Base-by-base conservation (phyloP, 305 asterid species). In the Fraxinus albicans region DNA sequence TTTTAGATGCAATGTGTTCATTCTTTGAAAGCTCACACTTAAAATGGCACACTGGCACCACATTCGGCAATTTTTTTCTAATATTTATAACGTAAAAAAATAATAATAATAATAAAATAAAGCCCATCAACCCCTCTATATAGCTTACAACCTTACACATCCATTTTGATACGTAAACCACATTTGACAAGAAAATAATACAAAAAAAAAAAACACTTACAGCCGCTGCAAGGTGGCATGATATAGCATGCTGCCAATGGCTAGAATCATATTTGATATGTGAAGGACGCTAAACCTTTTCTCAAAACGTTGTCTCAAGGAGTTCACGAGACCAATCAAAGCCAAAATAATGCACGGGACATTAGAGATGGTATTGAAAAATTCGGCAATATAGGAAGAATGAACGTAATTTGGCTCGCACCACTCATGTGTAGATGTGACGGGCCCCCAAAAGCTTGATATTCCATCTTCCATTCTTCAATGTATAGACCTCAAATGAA, bases 381-480 rank as follows among this genome's bases (percentile, higher is more conserved):
- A 95, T 80, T 92, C 98, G 0, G 98, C 98, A 79, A 95, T 86
- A 79, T 92, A 95, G 81, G 98, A 91, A 29, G 98, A 91, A 92
- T 85, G 87, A 81, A 86, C 91, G 86, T 95, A 95, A 87, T 95
- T 95, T 83, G 88, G 90, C 90, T 95, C 98, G 84, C 98, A 93
- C 97, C 98, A 93, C 86, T 95, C 98, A 40, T 91, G 96, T 1
- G 98, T 89, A 73, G 98, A 93, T 65, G 98, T 95, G 78, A 93
- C 98, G 44, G 98, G 97, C 33, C 98, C 98, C 98, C 98, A 95
- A 79, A 93, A 95, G 86, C 94, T 91, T 86, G 97, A 89, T 40
- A 88, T 60, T 70, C 85, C 93, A 80, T 83, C 93, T 60, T 91
- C 93, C 98, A 93, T 92, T 83, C 82, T 88, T 84, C 86, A 81